phyloP scores from a whole-genome alignment of 2,329 filamentous ascomycete species.

The Calonectria pteridis region DNA sequence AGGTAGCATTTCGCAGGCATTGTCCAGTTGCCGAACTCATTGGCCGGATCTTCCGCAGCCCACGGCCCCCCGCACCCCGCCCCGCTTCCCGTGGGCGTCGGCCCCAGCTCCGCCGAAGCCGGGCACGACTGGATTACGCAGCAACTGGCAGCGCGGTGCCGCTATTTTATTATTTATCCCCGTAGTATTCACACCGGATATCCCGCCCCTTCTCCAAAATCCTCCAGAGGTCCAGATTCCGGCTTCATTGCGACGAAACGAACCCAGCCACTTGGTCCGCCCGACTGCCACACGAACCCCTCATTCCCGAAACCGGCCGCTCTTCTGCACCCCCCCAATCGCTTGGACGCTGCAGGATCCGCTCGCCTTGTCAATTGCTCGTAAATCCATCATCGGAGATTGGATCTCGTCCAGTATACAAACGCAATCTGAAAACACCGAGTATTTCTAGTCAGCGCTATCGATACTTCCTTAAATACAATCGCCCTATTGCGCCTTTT shows the following conservation, averaged over 20 bases:
- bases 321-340: background rate
- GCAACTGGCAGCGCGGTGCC: background rate
- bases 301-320: constrained; percentile 1
- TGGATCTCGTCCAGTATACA: background rate
- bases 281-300: background rate
- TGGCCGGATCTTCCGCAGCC: constrained; percentile 11
- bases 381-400: constrained; percentile 9
- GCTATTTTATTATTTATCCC: constrained; percentile 22
- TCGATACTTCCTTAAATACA: constrained; percentile 1
- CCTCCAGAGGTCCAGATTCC: background rate
- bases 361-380: background rate
- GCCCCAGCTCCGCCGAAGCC: constrained; percentile 24
- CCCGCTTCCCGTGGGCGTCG: constrained; percentile 28
- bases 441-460: background rate
- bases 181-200: constrained; percentile 25
- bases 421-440: background rate
- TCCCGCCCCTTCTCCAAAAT: constrained; percentile 14
- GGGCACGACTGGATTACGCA: constrained; percentile 25
- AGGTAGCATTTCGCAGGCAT: background rate
- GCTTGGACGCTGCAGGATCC: background rate
- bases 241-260: background rate
- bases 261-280: background rate
- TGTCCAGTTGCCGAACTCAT: constrained; percentile 25
- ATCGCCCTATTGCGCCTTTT: background rate
- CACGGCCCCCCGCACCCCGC: constrained; percentile 21